Evolutionary conservation across 2,329 filamentous ascomycete genomes (phyloP), one percentile per base, ranked within the genome.

Genomic region (Trichoderma sp.): DNA sequence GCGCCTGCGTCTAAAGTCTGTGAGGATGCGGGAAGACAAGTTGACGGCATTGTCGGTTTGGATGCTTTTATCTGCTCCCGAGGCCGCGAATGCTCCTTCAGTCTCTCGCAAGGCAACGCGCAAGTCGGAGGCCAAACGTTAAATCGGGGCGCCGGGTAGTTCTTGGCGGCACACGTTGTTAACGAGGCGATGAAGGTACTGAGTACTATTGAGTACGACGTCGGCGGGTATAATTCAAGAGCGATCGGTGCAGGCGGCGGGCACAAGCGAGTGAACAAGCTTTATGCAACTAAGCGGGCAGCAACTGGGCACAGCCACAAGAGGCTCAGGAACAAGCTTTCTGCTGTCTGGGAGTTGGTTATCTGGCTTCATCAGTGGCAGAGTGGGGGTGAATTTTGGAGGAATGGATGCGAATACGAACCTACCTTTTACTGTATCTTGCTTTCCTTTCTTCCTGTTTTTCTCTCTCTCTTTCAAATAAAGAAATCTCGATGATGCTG

Each of bases 1-100:
- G 91, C 89, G 84, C 92, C 91, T 86, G 91, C 91, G 87, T 94
- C 92, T 88, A 96, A 97, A 83, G 93, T 94, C 55, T 87, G 96
- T 26, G 80, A 97, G 88, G 84, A 96, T 87, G 86, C 88, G 91
- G 82, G 95, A 93, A 91, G 94, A 95, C 93, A 97, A 91, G 86
- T 97, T 97, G 93, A 92, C 93, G 93, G 71, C 71, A 73, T 92
- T 93, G 85, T 80, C 72, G 78, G 66, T 70, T 57, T 62, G 59
- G 26, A 57, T 71, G 75, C 63, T 62, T 68, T 20, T 67, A 28
- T 71, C 53, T 28, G 61, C 64, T 30, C 61, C 59, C 64, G 63
- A 30, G 23, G 53, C 70, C 63, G 64, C 64, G 32, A 55, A 59
- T 57, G 70, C 65, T 68, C 23, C 47, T 68, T 63, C 55, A 71